phyloP scores from a whole-genome alignment of 73 alveolate genomes.

The Paramecium primaurelia region DNA sequence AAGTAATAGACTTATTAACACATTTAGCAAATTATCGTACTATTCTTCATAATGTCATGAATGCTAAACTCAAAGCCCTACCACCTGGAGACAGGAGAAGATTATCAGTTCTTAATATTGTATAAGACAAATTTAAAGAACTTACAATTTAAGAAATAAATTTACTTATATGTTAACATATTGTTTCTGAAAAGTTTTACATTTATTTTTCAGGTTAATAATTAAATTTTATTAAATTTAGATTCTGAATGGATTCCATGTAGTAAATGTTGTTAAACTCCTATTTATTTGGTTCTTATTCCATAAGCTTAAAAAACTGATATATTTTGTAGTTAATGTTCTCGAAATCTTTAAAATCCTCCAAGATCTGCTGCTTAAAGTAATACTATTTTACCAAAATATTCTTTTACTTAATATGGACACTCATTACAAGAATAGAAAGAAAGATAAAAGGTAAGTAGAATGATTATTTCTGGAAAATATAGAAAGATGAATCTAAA shows the following conservation, averaged over 20 bases:
- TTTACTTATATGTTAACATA: slow-evolving; percentile 8
- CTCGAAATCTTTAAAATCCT: slow-evolving; percentile 31
- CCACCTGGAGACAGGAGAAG: slow-evolving; percentile 34
- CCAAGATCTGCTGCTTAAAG: slow-evolving; percentile 2
- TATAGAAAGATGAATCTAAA: background rate
- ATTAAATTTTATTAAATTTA: background rate
- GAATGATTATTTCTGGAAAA: slow-evolving; percentile 26
- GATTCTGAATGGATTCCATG: slow-evolving; percentile 32
- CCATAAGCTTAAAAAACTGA: slow-evolving; percentile 37
- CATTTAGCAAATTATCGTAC: slow-evolving; percentile 3
- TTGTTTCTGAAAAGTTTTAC: slow-evolving; percentile 20
- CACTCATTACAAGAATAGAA: background rate
- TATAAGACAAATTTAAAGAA: slow-evolving; percentile 27
- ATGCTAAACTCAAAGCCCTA: background rate
- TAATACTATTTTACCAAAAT: background rate
- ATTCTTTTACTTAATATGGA: background rate
- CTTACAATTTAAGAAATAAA: background rate
- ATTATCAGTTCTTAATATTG: background rate
- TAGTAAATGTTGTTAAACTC: slow-evolving; percentile 11
- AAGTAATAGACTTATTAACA: background rate
- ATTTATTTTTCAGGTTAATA: background rate
- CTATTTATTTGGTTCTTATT: background rate
- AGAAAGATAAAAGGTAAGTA: slow-evolving; percentile 1
- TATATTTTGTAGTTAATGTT: background rate
- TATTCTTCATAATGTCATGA: background rate